Evolutionary conservation across 495 filamentous ascomycete species (phyloP).

Genomic region (Podospora pseudopauciseta): DNA sequence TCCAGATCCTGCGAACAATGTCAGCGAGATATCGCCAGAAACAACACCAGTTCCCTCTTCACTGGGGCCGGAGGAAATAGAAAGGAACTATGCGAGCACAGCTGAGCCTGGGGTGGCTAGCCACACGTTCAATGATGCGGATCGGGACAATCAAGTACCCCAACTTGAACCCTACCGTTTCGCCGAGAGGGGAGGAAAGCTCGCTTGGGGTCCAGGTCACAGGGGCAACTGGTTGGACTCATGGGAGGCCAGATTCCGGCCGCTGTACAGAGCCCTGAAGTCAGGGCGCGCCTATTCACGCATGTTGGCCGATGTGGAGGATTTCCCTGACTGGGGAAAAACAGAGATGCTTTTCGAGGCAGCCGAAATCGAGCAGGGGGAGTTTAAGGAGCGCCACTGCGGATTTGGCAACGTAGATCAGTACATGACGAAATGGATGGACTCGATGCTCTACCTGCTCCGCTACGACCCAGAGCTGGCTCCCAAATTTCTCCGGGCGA

Average conservation of each 20-base stretch:
- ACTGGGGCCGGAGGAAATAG: background rate
- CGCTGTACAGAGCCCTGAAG: background rate
- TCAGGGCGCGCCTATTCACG: background rate
- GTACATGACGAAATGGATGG: background rate
- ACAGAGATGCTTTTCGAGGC: background rate
- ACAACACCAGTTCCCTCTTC: background rate
- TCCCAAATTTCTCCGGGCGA: slow-evolving; percentile 49
- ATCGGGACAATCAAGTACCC: background rate
- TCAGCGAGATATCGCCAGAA: background rate
- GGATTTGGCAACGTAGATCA: background rate
- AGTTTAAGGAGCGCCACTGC: background rate
- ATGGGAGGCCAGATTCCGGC: background rate
- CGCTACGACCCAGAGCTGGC: slow-evolving; percentile 41
- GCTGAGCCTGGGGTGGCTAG: background rate
- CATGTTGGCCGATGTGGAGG: background rate
- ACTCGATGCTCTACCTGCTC: slow-evolving; percentile 48
- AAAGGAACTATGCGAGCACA: background rate
- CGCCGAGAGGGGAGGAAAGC: background rate
- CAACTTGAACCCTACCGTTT: background rate
- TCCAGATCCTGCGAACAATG: background rate
- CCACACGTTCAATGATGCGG: background rate
- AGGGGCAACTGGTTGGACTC: background rate
- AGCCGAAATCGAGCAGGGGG: background rate
- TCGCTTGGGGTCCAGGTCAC: background rate
- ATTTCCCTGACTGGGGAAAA: background rate